Conservation (phyloP, 1,284 basidiomycete species). For the Peniophora sp. region DNA sequence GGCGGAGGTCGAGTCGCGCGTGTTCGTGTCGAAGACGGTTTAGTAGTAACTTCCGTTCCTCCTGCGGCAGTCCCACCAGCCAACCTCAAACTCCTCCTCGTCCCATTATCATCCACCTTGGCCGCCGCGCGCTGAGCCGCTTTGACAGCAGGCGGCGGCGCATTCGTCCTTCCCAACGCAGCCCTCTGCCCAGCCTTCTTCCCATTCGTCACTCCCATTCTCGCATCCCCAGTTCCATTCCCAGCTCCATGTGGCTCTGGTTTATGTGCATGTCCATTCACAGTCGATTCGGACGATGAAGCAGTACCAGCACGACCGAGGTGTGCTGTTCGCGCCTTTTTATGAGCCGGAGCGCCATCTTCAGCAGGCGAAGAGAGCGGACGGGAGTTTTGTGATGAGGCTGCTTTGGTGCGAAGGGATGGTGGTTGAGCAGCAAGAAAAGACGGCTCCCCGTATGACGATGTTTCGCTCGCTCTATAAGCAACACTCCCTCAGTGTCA, state of each 20-base stretch:
- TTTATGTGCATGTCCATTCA: too few species aligned
- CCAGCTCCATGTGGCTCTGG: too few species aligned
- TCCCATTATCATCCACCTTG: slow-evolving; percentile 24
- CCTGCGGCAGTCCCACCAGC: neutral
- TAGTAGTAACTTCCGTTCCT: too few species aligned
- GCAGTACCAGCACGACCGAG: too few species aligned
- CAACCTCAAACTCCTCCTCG: slow-evolving; percentile 8
- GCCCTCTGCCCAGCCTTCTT: too few species aligned
- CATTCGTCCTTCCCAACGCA: too few species aligned
- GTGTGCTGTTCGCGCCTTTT: slow-evolving; percentile 39
- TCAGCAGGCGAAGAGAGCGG: slow-evolving; percentile 67
- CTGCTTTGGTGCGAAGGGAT: slow-evolving; percentile 22
- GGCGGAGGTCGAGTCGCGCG: too few species aligned
- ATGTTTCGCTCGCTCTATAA: neutral
- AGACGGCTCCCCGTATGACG: neutral
- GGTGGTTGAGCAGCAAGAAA: slow-evolving; percentile 5
- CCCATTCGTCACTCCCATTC: too few species aligned
- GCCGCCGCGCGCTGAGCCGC: slow-evolving; percentile 13
- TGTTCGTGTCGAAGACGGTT: too few species aligned
- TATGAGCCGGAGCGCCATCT: slow-evolving; percentile 68
- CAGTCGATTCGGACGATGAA: too few species aligned
- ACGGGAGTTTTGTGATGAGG: slow-evolving; percentile 44
- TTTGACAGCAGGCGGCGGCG: too few species aligned
- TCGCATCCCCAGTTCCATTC: too few species aligned
- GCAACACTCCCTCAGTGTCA: neutral